Evolutionary conservation across 352 stramenopile genomes (phyloP), one percentile per base, ranked within the genome.

Genomic region (Phytophthora cryptogea): DNA sequence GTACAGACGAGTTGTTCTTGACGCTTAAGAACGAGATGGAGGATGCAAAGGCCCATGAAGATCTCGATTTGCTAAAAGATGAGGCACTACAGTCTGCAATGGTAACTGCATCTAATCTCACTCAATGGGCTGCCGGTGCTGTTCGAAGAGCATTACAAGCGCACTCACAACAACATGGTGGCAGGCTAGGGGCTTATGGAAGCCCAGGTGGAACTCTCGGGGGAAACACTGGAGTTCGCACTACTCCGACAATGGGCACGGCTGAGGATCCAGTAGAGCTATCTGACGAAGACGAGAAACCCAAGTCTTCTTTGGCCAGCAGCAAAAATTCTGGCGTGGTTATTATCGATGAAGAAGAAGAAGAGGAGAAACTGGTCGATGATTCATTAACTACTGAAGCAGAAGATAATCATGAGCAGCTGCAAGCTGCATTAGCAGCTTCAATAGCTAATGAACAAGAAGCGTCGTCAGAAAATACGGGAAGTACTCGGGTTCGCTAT

Each of bases 71-170:
- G 36, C 60, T 89, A 3, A 80, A 86, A 46, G 65, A 84, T 45
- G 85, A 94, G 50, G 86, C 86, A 13, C 54, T 95, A 26, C 72
- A 90, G 17, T 92, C 86, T 54, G 86, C 82, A 2, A 87, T 95
- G 52, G 67, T 60, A 4, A 95, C 86, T 10, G 86, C 86, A n/a
- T 91, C 86, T 0, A 95, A 95, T 49, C 70, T 95, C 13, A 95
- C 86, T 72, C 86, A 95, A 82, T 95, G 86, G 86, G 83, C 86
- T 43, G 86, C 84, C 41, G 86, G 86, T 43, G 86, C 86, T 35
- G 83, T 95, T 0, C 72, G 83, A 43, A 73, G 83, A 47, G 86
- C 86, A 39, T 56, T 92, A 31, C 75, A 83, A 59, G 66, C 88
- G 28, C 85, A 95, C 54, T 79, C 75, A 26, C 59, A 70, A 35